Conservation (phyloP, 2,329 filamentous ascomycete genomes). For the Colletotrichum sp. region DNA sequence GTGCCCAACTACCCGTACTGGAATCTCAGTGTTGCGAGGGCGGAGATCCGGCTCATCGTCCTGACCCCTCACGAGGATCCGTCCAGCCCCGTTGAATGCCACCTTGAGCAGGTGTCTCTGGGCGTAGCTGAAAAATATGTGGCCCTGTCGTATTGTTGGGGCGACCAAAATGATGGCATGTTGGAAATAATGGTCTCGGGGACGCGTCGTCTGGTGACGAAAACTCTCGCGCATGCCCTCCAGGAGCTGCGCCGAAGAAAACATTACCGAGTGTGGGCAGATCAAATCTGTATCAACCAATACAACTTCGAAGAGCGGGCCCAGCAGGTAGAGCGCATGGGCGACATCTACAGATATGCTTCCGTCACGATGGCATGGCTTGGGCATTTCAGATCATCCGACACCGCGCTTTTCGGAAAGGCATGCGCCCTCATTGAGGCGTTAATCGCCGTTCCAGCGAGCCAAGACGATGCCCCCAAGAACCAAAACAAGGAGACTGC, state of each 20-base stretch:
- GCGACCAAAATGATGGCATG: not conserved
- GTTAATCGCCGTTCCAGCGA: accelerated
- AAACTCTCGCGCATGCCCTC: not conserved
- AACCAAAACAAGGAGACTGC: not conserved
- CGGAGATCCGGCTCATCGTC: not conserved
- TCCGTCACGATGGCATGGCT: not conserved
- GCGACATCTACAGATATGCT: not conserved
- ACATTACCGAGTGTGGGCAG: not conserved
- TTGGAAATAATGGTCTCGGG: not conserved
- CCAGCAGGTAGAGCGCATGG: not conserved
- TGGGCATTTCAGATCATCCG: not conserved
- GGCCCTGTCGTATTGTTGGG: not conserved
- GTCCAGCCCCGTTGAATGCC: not conserved
- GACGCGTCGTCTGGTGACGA: not conserved
- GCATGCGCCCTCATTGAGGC: not conserved
- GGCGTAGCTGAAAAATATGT: not conserved
- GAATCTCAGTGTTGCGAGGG: not conserved
- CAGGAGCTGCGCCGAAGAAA: not conserved
- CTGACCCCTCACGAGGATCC: not conserved
- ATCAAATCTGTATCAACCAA: not conserved
- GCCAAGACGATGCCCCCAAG: too few relatives aligned
- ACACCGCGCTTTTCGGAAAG: not conserved
- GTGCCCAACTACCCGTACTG: not conserved
- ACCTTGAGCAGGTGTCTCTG: not conserved
- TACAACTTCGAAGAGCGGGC: not conserved